Evolutionary conservation across 768 basidiomycete genomes (phyloP).

Genomic region (Lentinula aciculospora): DNA sequence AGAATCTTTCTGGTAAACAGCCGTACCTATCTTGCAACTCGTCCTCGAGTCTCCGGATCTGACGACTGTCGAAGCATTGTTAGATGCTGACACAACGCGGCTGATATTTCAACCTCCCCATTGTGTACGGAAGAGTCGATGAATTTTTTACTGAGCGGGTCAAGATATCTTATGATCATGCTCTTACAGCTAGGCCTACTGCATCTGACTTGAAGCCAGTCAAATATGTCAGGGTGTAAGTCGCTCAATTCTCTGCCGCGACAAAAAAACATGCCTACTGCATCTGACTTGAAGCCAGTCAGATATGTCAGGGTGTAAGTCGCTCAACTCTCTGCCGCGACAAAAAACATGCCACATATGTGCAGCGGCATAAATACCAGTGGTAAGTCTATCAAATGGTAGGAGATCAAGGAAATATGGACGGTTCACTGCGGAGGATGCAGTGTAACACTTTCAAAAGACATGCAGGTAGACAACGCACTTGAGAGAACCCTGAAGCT

Average conservation of each 20-base stretch:
- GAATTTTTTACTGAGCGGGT: background rate
- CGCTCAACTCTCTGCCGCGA: background rate
- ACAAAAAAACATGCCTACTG: background rate
- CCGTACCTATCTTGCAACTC: background rate
- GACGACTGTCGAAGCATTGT: background rate
- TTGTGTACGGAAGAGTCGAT: background rate
- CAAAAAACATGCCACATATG: no score
- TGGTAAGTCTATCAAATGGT: background rate
- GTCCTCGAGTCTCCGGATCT: background rate
- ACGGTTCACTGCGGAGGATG: background rate
- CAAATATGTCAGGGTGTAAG: background rate
- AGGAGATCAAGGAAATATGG: background rate
- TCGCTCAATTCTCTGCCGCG: background rate
- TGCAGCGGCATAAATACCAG: no score
- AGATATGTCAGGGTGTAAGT: background rate
- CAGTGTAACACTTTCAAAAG: background rate
- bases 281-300: background rate
- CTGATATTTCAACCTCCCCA: background rate
- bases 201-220: background rate
- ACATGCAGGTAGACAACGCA: background rate
- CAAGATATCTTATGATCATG: background rate
- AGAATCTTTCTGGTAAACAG: background rate
- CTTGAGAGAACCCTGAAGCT: background rate
- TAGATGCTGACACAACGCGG: background rate
- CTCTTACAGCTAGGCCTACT: background rate